A percentile compares a stretch with the other conserved stretches of the same genome.
phyloP scores from a whole-genome alignment of 108 stramenopile genomes.

The Parmales sp. region DNA sequence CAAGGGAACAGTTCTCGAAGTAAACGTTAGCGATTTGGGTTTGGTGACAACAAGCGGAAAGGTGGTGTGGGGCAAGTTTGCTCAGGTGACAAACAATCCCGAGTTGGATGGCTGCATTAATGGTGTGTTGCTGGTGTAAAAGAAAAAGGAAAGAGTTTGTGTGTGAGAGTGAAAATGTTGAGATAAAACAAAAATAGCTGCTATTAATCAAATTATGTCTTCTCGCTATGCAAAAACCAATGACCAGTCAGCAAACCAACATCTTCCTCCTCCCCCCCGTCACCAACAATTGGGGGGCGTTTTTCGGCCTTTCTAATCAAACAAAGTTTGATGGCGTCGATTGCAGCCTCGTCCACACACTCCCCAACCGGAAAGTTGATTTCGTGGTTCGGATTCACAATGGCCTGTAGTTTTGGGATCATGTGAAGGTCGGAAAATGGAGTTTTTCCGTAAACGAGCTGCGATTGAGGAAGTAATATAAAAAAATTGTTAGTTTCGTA shows the following conservation, averaged over 20 bases:
- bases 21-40: conserved; percentile 93
- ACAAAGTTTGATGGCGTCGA: conserved; percentile 69
- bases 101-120: conserved; percentile 89
- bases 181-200: conserved; percentile 1
- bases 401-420: conserved; percentile 90
- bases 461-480: too few relatives aligned
- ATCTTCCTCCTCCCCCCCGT: too few relatives aligned
- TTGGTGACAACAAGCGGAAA: conserved; percentile 95
- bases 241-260: conserved; percentile 70
- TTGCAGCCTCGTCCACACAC: conserved; percentile 51
- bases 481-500: too few relatives aligned
- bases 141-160: neutral
- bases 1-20: conserved; percentile 98
- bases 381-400: conserved; percentile 70
- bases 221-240: conserved; percentile 35
- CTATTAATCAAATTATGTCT: neutral
- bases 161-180: neutral
- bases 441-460: conserved; percentile 76
- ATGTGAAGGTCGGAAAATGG: conserved; percentile 87
- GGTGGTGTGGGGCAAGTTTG: conserved; percentile 98
- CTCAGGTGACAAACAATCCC: conserved; percentile 96
- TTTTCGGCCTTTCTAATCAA: conserved; percentile 58
- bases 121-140: conserved; percentile 73
- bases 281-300: conserved; percentile 64
- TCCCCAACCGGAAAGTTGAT: conserved; percentile 57